These are phyloP conservation scores for Aspergillus quadrilineatus DNA, from an alignment of 2,329 filamentous ascomycete species.

Conservation along the genomic window DNA sequence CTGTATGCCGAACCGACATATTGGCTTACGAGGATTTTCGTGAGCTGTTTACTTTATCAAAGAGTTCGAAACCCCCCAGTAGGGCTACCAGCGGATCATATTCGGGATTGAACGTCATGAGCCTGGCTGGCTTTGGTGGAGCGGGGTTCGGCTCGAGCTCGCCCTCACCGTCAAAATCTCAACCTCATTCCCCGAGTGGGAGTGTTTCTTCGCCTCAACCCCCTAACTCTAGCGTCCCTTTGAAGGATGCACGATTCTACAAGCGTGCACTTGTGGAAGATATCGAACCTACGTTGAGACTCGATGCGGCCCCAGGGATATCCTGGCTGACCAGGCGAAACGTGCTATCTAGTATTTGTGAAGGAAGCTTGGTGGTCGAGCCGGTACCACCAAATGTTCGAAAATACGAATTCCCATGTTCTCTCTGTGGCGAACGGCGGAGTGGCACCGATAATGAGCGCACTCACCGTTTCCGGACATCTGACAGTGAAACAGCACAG, in stretches of 20 bases:
- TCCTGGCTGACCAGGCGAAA: constrained; percentile 90
- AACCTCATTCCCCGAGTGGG: constrained; percentile 55
- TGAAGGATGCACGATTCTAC: constrained; percentile 93
- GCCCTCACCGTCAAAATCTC: constrained; percentile 59
- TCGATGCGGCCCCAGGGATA: constrained; percentile 85
- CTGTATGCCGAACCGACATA: constrained; percentile 79
- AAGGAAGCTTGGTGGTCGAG: constrained; percentile 85
- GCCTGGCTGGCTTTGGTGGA: constrained; percentile 47
- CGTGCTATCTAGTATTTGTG: constrained; percentile 77
- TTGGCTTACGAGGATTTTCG: constrained; percentile 81
- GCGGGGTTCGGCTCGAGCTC: constrained; percentile 57
- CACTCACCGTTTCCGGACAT: constrained; percentile 84
- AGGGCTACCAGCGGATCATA: constrained; percentile 72
- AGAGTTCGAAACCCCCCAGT: constrained; percentile 60
- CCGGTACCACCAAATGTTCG: constrained; percentile 65
- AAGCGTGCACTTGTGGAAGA: constrained; percentile 87
- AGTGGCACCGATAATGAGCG: constrained; percentile 70
- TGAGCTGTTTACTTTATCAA: constrained; percentile 68
- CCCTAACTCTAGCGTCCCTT: constrained; percentile 48
- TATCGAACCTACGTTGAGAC: constrained; percentile 86
- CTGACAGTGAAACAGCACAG: constrained; percentile 81
- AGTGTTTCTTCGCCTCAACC: constrained; percentile 43
- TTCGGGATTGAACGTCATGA: constrained; percentile 61
- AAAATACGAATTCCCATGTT: constrained; percentile 65
- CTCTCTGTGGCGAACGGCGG: constrained; percentile 82